These are phyloP conservation scores for Debaryomyces subglobosus DNA, from an alignment of 1,139 yeast species.

Conservation along the genomic window DNA sequence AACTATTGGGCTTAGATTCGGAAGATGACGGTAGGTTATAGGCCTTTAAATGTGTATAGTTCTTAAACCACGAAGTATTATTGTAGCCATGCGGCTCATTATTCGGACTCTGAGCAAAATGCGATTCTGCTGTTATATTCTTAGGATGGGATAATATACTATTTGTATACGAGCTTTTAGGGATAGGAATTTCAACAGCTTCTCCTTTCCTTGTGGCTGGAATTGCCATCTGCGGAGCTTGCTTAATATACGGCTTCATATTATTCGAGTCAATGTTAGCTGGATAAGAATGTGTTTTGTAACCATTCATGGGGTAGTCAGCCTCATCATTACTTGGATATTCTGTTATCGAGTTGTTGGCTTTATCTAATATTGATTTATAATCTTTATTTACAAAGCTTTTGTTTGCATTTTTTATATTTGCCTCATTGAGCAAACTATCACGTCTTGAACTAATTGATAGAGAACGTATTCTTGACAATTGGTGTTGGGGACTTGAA, in stretches of 20 bases:
- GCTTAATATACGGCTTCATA: slow-evolving; percentile 46
- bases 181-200: slow-evolving; percentile 66
- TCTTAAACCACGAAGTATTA: slow-evolving; percentile 28
- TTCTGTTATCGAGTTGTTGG: background rate
- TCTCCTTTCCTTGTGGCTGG: slow-evolving; percentile 83
- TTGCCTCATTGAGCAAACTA: slow-evolving; percentile 16
- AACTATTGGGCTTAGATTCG: slow-evolving; percentile 19
- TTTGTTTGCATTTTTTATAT: slow-evolving; percentile 15
- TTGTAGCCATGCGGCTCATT: slow-evolving; percentile 12
- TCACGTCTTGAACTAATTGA: slow-evolving; percentile 31
- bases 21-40: slow-evolving; percentile 7
- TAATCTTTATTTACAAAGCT: slow-evolving; percentile 18
- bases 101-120: slow-evolving; percentile 3
- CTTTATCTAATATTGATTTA: background rate
- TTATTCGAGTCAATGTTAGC: slow-evolving; percentile 4
- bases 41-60: slow-evolving; percentile 25
- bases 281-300: background rate
- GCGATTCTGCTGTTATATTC: slow-evolving; percentile 1
- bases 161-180: slow-evolving; percentile 29
- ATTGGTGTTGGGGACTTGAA: slow-evolving; percentile 27
- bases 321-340: slow-evolving; percentile 4
- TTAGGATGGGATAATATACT: slow-evolving; percentile 9
- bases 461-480: slow-evolving; percentile 34
- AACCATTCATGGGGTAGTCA: background rate
- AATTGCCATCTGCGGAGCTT: slow-evolving; percentile 79